phyloP scores from a whole-genome alignment of 352 stramenopile species.

The Phytophthora capsici region DNA sequence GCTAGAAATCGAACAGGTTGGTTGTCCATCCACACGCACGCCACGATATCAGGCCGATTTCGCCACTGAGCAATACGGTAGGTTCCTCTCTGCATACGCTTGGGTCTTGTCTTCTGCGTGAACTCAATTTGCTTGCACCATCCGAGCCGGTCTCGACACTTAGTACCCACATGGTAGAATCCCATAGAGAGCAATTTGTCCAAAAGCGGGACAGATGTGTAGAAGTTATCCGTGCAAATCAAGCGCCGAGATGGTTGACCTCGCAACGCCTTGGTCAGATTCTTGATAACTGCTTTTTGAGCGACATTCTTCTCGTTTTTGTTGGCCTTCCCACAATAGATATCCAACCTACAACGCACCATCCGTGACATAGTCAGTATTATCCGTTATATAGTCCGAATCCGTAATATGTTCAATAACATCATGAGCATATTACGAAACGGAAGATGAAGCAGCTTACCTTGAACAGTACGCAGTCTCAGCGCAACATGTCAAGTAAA shows the following conservation, averaged over 20 bases:
- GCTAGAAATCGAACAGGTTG: neutral
- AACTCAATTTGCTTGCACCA: neutral
- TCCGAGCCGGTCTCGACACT: neutral
- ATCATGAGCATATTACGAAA: too few species aligned
- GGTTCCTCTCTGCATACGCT: neutral
- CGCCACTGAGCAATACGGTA: neutral
- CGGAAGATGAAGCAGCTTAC: too few species aligned
- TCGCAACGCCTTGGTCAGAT: too few species aligned
- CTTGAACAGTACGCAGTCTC: too few species aligned
- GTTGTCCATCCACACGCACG: neutral
- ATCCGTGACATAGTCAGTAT: neutral
- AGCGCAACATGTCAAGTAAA: too few species aligned
- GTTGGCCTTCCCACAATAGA: too few species aligned
- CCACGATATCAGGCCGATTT: neutral
- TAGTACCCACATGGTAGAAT: neutral
- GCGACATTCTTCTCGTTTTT: too few species aligned
- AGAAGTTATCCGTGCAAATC: constrained; percentile 2
- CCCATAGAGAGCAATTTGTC: neutral
- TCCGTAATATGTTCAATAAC: too few species aligned
- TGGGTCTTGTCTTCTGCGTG: neutral
- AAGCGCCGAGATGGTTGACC: neutral
- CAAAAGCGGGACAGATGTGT: neutral
- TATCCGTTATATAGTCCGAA: neutral
- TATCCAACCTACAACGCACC: neutral
- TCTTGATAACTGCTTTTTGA: too few species aligned